Percentiles rank a stretch among this genome's conserved stretches.
Evolutionary conservation across 306 rosid genomes (phyloP).

Genomic region (Rubus idaeus): DNA sequence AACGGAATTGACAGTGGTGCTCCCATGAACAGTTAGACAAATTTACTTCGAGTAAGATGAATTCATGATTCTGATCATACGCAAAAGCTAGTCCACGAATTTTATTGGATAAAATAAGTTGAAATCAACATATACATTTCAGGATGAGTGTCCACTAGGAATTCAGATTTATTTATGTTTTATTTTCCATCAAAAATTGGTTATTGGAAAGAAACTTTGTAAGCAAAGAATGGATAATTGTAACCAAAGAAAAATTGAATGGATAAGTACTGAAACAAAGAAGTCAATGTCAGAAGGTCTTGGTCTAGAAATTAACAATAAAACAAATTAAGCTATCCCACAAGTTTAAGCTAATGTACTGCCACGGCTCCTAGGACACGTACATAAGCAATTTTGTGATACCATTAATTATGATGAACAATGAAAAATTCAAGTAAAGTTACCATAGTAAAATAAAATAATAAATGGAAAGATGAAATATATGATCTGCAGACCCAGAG

Average conservation of each 20-base stretch:
- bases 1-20: constrained; percentile 1
- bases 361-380: not conserved
- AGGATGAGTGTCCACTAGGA: not conserved
- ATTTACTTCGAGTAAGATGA: not conserved
- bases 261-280: not conserved
- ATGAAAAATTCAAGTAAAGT: not conserved
- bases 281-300: constrained; percentile 1
- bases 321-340: not conserved
- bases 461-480: no score
- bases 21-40: not conserved
- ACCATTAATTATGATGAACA: not conserved
- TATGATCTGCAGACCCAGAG: not conserved
- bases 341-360: not conserved
- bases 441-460: not conserved
- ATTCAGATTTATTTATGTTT: not conserved
- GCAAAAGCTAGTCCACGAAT: not conserved
- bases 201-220: not conserved
- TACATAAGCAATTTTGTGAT: not conserved
- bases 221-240: not conserved
- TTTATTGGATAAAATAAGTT: not conserved
- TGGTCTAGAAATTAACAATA: not conserved
- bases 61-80: not conserved
- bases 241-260: not conserved
- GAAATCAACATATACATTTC: not conserved
- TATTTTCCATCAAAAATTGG: not conserved